These are phyloP conservation scores for Calycina marina DNA, from an alignment of 2,329 filamentous ascomycete genomes.

Conservation along the genomic window DNA sequence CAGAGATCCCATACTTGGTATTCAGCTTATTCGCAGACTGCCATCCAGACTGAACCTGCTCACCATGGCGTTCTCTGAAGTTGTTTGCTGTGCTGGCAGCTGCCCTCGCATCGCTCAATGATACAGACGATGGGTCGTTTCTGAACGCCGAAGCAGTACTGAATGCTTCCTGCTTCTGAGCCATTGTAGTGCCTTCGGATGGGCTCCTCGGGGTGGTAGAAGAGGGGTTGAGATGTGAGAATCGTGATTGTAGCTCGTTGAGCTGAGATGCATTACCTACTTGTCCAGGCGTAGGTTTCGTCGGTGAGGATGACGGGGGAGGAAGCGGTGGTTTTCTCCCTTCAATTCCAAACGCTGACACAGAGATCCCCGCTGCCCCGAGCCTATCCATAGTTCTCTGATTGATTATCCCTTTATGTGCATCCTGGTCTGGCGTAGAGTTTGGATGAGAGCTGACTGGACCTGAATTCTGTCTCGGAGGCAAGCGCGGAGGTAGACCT, in stretches of 20 bases:
- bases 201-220: constrained; percentile 19
- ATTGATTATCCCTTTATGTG: constrained; percentile 22
- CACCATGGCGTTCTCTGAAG: constrained; percentile 44
- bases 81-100: constrained; percentile 39
- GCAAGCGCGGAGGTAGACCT: constrained; percentile 44
- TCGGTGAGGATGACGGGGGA: constrained; percentile 11
- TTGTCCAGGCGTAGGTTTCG: constrained; percentile 5
- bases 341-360: constrained; percentile 51
- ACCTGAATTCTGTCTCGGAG: constrained; percentile 28
- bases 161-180: constrained; percentile 39
- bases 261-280: constrained; percentile 12
- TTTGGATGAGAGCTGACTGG: constrained; percentile 26
- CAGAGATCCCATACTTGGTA: constrained; percentile 20
- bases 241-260: constrained; percentile 24
- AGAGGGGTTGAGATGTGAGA: constrained; percentile 18
- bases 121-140: constrained; percentile 36
- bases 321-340: constrained; percentile 20
- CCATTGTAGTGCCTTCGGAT: constrained; percentile 32
- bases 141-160: constrained; percentile 34
- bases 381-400: constrained; percentile 38
- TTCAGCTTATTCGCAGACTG: constrained; percentile 24
- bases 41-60: constrained; percentile 39
- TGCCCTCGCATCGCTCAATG: constrained; percentile 32
- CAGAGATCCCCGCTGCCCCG: constrained; percentile 46
- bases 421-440: constrained; percentile 13